Evolutionary conservation across 2,329 filamentous ascomycete species (phyloP), one percentile per base, ranked within the genome.

Genomic region (Phyllosticta citribraziliensis): DNA sequence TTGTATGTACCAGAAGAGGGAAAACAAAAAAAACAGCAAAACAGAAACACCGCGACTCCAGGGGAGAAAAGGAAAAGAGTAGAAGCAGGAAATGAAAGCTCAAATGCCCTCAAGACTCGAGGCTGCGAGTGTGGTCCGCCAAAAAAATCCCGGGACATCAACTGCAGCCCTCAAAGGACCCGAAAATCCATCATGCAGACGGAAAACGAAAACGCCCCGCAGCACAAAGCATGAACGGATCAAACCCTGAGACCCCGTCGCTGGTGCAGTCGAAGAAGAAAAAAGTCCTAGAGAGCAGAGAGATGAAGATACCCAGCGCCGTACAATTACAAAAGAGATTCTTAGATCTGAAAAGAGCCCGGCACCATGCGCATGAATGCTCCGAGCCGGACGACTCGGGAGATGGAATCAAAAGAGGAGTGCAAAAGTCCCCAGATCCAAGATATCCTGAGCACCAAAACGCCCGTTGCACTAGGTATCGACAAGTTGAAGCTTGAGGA

Each of bases 401-500:
- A 47, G 14, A 53, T 53, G 20, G 52, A 53, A 53, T 53, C 52
- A 53, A 53, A 56, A 60, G 51, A 56, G 24, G 47, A 60, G 58
- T 53, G 24, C 47, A 56, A 56, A 56, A 54, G 27, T 30, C 27
- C 56, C 54, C 59, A 56, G 50, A 56, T 61, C 54, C 54, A 53
- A 56, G 59, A 56, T 53, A 56, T 54, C 47, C 55, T 27, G 24
- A 56, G 53, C 58, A 60, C 40, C 58, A 52, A 40, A 55, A 60
- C 59, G 59, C 59, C 59, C 19, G 50, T 25, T 53, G 20, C 20
- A 53, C 51, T 61, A 61, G 54, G 59, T 61, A 55, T 62, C 60
- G 40, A 62, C 54, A 62, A 62, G 55, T 53, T 62, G 60, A 54
- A 72, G 62, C 60, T 72, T 72, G 40, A 76, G 67, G 67, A 76